A percentile compares a stretch with the other conserved stretches of the same genome.
phyloP scores from a whole-genome alignment of 2,329 filamentous ascomycete genomes.

The Talaromyces sp. region DNA sequence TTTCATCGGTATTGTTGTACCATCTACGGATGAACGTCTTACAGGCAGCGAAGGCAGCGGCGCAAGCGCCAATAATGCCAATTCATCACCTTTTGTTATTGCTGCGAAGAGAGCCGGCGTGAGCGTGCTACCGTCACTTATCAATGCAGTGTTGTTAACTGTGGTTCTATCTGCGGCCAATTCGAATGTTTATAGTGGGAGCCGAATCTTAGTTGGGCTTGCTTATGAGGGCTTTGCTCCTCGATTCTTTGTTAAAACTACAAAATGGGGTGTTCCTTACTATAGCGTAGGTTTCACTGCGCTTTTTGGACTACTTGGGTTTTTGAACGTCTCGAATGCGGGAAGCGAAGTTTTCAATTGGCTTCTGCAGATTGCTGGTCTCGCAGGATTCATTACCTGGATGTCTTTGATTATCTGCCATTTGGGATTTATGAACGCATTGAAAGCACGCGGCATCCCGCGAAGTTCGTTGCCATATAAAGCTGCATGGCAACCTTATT shows the following conservation, averaged over 20 bases:
- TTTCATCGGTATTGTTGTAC: constrained; percentile 72
- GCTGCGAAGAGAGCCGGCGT: constrained; percentile 43
- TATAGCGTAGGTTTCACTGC: constrained; percentile 48
- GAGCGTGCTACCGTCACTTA: constrained; percentile 42
- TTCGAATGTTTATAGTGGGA: constrained; percentile 42
- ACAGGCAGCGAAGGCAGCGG: constrained; percentile 37
- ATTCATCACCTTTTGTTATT: constrained; percentile 49
- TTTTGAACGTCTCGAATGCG: constrained; percentile 67
- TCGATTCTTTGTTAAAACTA: constrained; percentile 44
- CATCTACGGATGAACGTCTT: constrained; percentile 61
- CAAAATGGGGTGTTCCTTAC: constrained; percentile 49
- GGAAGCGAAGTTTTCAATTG: constrained; percentile 62
- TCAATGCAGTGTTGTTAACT: constrained; percentile 48
- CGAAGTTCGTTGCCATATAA: constrained; percentile 63
- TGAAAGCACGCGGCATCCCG: constrained; percentile 59
- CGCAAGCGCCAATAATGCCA: constrained; percentile 27
- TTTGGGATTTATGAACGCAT: constrained; percentile 65
- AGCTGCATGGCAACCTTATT: constrained; percentile 64
- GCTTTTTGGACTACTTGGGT: constrained; percentile 66
- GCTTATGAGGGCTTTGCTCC: constrained; percentile 52
- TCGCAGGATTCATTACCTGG: constrained; percentile 43
- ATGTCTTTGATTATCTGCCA: constrained; percentile 55
- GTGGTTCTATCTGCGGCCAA: constrained; percentile 49
- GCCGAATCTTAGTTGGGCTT: constrained; percentile 65
- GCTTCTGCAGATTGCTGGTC: constrained; percentile 38